phyloP scores from a whole-genome alignment of 1,284 basidiomycete species.

The Pseudozyma hubeiensis region DNA sequence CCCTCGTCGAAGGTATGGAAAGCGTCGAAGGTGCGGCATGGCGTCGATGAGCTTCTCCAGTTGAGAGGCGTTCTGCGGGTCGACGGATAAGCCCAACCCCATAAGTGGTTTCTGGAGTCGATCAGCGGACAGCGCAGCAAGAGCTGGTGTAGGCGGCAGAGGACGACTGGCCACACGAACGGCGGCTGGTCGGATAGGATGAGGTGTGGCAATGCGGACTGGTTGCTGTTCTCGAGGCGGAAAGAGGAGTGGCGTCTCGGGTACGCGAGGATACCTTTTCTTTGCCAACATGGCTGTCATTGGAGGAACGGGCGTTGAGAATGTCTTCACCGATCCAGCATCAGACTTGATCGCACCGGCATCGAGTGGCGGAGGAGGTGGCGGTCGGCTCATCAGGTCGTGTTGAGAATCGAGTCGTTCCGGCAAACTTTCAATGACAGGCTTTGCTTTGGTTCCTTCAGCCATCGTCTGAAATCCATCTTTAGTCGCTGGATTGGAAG shows the following conservation, averaged over 20 bases:
- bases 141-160: conserved; percentile 25
- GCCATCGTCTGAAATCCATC: no score
- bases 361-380: conserved; percentile 11
- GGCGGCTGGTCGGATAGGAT: not conserved
- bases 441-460: not conserved
- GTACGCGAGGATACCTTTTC: conserved; percentile 4
- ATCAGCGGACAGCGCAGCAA: not conserved
- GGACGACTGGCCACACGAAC: conserved; percentile 21
- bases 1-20: conserved; percentile 9
- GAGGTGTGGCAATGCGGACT: conserved; percentile 6
- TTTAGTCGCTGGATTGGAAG: no score
- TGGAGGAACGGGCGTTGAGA: not conserved
- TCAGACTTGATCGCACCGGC: not conserved
- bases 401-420: conserved; percentile 16
- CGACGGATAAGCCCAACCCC: not conserved
- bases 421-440: conserved; percentile 15
- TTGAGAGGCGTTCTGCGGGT: not conserved
- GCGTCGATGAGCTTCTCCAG: conserved; percentile 14
- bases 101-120: not conserved
- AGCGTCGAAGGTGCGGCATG: not conserved
- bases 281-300: conserved; percentile 12
- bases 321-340: not conserved
- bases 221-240: conserved; percentile 1
- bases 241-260: not conserved
- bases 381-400: not conserved